Evolutionary conservation across 176 grass and related monocot species (phyloP), one percentile per base, ranked within the genome.

Genomic region (Tuctoria greenei): DNA sequence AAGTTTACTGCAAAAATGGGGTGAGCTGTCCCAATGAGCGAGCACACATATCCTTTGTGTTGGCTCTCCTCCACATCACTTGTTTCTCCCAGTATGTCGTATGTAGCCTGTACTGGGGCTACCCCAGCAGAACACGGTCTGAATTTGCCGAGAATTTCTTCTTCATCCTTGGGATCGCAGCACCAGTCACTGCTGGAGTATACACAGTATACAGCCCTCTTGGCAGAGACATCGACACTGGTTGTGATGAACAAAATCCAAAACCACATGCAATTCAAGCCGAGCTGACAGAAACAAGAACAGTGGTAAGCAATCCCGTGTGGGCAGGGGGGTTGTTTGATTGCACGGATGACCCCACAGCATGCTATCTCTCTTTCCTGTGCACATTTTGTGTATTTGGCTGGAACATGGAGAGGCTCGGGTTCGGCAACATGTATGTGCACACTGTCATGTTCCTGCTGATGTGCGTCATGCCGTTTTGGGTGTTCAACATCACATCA

Each of bases 331-430:
- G 77, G 13, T 74, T 94, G 20, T 61, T 98, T 31, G 85, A 90
- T 79, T 90, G 85, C 69, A 61, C 61, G 11, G 91, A 90, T 20
- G 91, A 98, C 35, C 66, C 81, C 4, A 81, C 91, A 18, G 77
- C 82, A 24, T 86, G 84, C 64, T 98, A 59, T 75, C 79, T 92
- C 28, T 98, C 91, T 14, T 79, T 90, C 54, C 58, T 90, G 35
- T 98, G 89, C 83, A 88, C 72, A 4, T 94, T 83, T 74, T 98
- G 95, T 80, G 95, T 98, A 60, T 94, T 98, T 10, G 91, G 95
- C 3, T 98, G 95, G 95, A 98, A 98, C 68, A 92, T 94, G 91
- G 91, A 98, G 79, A 82, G 95, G 69, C 76, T 98, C 31, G 89
- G 95, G 36, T 88, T 98, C 65, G 89, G 91, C 18, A 94, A 98